phyloP scores from a whole-genome alignment of 2,329 filamentous ascomycete species.

The Orbilia oligospora region DNA sequence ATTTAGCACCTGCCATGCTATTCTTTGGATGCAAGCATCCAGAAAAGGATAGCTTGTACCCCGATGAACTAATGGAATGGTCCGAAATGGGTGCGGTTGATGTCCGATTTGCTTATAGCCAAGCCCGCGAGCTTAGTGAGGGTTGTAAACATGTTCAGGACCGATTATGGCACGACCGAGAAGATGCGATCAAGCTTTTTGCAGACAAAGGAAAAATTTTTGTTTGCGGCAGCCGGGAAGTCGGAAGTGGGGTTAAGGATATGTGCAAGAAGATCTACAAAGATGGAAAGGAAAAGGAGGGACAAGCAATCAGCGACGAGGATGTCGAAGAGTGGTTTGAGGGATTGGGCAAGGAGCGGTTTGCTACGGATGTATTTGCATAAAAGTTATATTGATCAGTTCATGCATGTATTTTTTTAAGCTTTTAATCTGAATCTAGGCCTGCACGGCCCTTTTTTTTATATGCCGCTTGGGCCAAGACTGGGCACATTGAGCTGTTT shows the following conservation, averaged over 20 bases:
- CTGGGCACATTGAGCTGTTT: background rate
- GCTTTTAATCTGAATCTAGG: background rate
- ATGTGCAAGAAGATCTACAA: slow-evolving; percentile 68
- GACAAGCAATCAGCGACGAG: slow-evolving; percentile 66
- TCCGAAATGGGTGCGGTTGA: slow-evolving; percentile 74
- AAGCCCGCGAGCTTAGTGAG: slow-evolving; percentile 67
- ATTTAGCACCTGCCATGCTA: slow-evolving; percentile 75
- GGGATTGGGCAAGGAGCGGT: slow-evolving; percentile 69
- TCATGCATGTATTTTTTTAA: background rate
- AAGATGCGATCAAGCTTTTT: slow-evolving; percentile 69
- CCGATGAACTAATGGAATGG: slow-evolving; percentile 74
- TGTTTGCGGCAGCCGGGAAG: slow-evolving; percentile 75
- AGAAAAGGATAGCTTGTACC: slow-evolving; percentile 74
- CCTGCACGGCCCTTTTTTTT: background rate
- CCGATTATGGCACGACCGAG: slow-evolving; percentile 69
- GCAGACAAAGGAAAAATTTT: slow-evolving; percentile 73
- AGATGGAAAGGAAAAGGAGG: slow-evolving; percentile 66
- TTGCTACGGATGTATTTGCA: slow-evolving; percentile 69
- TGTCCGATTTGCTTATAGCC: slow-evolving; percentile 75
- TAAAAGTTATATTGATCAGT: slow-evolving; percentile 8
- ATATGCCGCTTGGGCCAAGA: background rate
- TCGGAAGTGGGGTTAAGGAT: slow-evolving; percentile 69
- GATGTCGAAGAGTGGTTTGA: slow-evolving; percentile 69
- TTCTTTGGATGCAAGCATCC: slow-evolving; percentile 76
- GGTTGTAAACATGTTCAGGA: slow-evolving; percentile 73